Evolutionary conservation across 1,139 yeast genomes (phyloP).

Genomic region (Blastobotrys niveus): DNA sequence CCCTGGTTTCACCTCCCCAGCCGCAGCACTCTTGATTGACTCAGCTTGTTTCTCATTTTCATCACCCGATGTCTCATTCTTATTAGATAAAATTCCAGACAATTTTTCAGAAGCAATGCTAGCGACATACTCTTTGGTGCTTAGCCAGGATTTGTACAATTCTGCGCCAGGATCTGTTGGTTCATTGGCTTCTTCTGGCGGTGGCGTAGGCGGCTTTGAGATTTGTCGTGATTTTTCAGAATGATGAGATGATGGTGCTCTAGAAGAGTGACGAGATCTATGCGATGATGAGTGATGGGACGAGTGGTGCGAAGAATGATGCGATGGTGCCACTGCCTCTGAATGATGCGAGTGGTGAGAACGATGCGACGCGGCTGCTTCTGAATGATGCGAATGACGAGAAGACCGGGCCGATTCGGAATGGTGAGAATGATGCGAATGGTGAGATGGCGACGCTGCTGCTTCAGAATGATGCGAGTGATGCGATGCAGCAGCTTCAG

Average conservation of each 20-base stretch:
- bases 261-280: not conserved
- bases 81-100: not conserved
- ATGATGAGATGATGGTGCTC: not conserved
- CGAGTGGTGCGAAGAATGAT: not conserved
- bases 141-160: slow-evolving; percentile 16
- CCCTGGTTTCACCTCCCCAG: not conserved
- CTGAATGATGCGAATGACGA: too few relatives aligned
- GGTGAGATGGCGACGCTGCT: slow-evolving; percentile 1
- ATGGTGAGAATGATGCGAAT: not conserved
- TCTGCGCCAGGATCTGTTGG: slow-evolving; percentile 8
- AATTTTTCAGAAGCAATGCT: slow-evolving; percentile 1
- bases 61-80: not conserved
- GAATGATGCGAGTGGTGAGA: slow-evolving; percentile 1
- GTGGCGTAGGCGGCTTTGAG: slow-evolving; percentile 6
- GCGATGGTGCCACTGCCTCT: not conserved
- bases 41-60: not conserved
- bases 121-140: slow-evolving; percentile 14
- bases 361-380: not conserved
- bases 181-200: slow-evolving; percentile 1
- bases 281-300: not conserved
- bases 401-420: too few relatives aligned
- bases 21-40: not conserved
- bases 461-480: not conserved
- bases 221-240: not conserved
- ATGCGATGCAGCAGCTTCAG: not conserved